Evolutionary conservation across 2,329 filamentous ascomycete genomes (phyloP), one percentile per base, ranked within the genome.

Genomic region (Trichothecium sympodiale): DNA sequence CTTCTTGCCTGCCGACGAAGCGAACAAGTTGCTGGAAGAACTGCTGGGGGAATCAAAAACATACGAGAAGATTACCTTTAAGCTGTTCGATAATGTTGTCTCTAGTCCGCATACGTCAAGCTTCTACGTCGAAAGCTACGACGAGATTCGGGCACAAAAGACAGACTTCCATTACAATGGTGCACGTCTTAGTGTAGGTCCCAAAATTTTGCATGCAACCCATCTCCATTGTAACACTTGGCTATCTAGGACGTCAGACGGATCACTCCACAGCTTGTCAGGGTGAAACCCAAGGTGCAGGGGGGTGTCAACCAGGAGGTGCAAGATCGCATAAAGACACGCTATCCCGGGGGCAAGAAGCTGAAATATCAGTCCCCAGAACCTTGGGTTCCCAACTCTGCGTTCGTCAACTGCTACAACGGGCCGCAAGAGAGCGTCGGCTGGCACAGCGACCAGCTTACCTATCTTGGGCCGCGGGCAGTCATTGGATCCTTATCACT

Each of bases 401-500:
- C 88, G 0, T 89, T 95, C 50, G 88, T 94, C 13, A 98, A 98
- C 55, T 94, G 86, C 62, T 98, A 98, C 55, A 67, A 80, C 47
- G 88, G 88, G 0, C 80, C 77, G 0, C 67, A 77, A 9, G 77
- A 96, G 60, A 85, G 70, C 41, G 88, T 96, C 1, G 91, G 91
- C 23, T 96, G 85, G 59, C 91, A 98, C 57, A 79, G 83, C 26
- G 91, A 98, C 53, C 84, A 94, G 48, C 67, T 95, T 13, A 95
- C 89, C 0, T 96, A 96, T 51, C 71, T 96, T 1, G 91, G 91
- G 0, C 91, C 91, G 0, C 77, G 83, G 7, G 76, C 89, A 6
- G 70, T 94, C 16, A 96, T 96, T 39, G 91, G 88, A 1, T 93
- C 85, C 33, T 62, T 98, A 5, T 94, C 85, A 27, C 68, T 98